Percentiles rank a stretch among this genome's conserved stretches.
Conservation (phyloP, 2,329 filamentous ascomycete genomes). For the Talaromyces marneffei region DNA sequence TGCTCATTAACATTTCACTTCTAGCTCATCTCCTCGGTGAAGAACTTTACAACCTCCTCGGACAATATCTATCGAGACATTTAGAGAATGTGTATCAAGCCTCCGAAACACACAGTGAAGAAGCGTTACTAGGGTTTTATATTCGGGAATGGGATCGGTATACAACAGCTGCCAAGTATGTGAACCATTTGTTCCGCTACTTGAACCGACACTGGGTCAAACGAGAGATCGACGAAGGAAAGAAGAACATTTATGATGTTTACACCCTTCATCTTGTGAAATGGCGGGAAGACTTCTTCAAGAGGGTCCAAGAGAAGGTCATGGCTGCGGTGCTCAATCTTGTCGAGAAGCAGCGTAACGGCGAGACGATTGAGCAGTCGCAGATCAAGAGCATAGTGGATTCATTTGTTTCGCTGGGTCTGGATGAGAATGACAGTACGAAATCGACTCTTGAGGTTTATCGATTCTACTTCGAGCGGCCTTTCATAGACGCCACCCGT, state of each 20-base stretch:
- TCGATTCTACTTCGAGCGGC: constrained; percentile 82
- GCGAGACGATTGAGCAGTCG: constrained; percentile 93
- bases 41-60: constrained; percentile 88
- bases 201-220: constrained; percentile 99
- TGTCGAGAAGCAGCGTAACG: constrained; percentile 93
- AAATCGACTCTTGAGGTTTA: constrained; percentile 97
- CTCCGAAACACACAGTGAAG: constrained; percentile 77
- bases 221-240: constrained; percentile 96
- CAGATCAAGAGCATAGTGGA: constrained; percentile 98
- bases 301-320: constrained; percentile 74
- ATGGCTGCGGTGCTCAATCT: constrained; percentile 94
- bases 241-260: constrained; percentile 96
- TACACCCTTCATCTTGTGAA: constrained; percentile 94
- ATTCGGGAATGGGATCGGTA: constrained; percentile 96
- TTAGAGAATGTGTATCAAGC: constrained; percentile 64
- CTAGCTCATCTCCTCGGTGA: constrained; percentile 88
- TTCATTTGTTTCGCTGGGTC: constrained; percentile 88
- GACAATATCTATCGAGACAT: constrained; percentile 74
- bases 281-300: constrained; percentile 90
- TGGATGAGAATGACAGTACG: constrained; percentile 86
- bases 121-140: constrained; percentile 85
- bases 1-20: constrained; percentile 19
- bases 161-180: constrained; percentile 92
- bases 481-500: constrained; percentile 79
- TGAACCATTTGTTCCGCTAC: constrained; percentile 94